A percentile compares a stretch with the other conserved stretches of the same genome.
Conservation (phyloP, 164 flowering plant species). For the Nymphaea colorata region DNA sequence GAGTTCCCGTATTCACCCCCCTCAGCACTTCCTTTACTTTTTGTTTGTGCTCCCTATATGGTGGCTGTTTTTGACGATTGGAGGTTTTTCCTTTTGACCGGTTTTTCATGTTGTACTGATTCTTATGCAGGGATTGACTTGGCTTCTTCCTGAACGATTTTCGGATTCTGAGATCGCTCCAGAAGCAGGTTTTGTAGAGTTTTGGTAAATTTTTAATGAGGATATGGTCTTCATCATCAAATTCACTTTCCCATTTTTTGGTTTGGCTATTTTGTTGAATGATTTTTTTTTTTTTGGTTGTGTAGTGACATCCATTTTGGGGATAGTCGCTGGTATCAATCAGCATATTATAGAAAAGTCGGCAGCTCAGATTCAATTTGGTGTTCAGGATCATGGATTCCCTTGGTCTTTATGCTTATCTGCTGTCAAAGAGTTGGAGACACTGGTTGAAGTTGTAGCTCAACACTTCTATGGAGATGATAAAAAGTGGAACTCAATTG, state of each 20-base stretch:
- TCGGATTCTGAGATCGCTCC: constrained; percentile 88
- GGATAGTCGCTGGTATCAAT: constrained; percentile 68
- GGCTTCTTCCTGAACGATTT: constrained; percentile 94
- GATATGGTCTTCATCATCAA: neutral
- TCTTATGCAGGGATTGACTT: constrained; percentile 72
- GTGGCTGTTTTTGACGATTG: neutral
- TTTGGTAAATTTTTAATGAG: constrained; percentile 46
- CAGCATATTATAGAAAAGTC: constrained; percentile 74
- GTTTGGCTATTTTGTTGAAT: neutral
- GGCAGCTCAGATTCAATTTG: constrained; percentile 24
- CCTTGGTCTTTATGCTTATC: constrained; percentile 77
- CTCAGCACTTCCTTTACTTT: neutral
- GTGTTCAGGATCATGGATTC: constrained; percentile 30
- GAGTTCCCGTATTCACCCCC: constrained; percentile 15
- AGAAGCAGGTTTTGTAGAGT: constrained; percentile 98
- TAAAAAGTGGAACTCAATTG: constrained; percentile 86
- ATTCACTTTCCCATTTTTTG: neutral
- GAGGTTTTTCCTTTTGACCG: neutral
- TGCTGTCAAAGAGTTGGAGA: constrained; percentile 74
- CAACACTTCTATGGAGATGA: constrained; percentile 72
- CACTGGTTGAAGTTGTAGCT: constrained; percentile 84
- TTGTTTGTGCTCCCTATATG: neutral
- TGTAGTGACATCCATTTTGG: constrained; percentile 74
- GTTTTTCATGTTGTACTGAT: constrained; percentile 3
- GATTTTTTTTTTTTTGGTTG: neutral